Evolutionary conservation across 768 basidiomycete genomes (phyloP).

Genomic region (Crassisporium funariophilum): DNA sequence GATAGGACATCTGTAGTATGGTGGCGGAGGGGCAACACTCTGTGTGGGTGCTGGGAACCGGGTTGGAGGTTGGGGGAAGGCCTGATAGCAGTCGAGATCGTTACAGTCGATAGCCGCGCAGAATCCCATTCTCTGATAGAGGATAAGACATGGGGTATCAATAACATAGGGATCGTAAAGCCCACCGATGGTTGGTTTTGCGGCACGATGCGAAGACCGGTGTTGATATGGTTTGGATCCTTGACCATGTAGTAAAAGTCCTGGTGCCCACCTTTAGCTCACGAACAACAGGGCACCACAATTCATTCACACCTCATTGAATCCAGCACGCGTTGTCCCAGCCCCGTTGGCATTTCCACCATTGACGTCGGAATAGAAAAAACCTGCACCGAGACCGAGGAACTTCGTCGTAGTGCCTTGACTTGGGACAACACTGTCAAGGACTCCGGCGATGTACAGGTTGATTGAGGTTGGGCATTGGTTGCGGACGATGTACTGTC

Average conservation of each 20-base stretch:
- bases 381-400: conserved; percentile 11
- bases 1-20: conserved; percentile 20
- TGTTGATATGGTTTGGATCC: conserved; percentile 31
- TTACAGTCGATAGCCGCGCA: conserved; percentile 27
- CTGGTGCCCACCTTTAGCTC: background rate
- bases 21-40: conserved; percentile 16
- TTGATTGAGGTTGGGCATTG: conserved; percentile 22
- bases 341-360: conserved; percentile 17
- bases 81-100: conserved; percentile 22
- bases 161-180: too few species aligned
- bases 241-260: conserved; percentile 34
- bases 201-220: conserved; percentile 31
- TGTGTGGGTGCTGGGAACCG: conserved; percentile 20
- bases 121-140: conserved; percentile 18
- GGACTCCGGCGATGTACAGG: conserved; percentile 15
- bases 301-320: conserved; percentile 11
- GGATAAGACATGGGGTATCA: background rate
- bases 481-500: conserved; percentile 22
- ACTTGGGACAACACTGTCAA: conserved; percentile 18
- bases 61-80: conserved; percentile 30
- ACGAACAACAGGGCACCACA: background rate
- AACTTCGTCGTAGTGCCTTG: conserved; percentile 14
- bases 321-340: conserved; percentile 22
- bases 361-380: conserved; percentile 25
- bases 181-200: background rate